Conservation (phyloP, 2,329 filamentous ascomycete species). For the Colletotrichum sp. region DNA sequence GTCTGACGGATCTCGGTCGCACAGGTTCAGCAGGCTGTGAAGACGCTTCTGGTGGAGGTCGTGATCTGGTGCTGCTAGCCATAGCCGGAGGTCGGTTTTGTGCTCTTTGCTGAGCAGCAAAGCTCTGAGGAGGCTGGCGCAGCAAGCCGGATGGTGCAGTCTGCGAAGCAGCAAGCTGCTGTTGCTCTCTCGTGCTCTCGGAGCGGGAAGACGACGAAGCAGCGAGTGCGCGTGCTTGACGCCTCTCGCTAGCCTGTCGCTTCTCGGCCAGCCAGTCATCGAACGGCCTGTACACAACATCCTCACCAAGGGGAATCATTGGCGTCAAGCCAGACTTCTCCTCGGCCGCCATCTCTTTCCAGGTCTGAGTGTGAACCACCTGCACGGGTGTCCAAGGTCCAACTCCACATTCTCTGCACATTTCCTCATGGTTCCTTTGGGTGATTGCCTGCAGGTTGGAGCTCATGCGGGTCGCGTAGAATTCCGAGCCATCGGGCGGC, state of each 20-base stretch:
- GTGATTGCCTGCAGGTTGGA: conserved; percentile 50
- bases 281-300: conserved; percentile 68
- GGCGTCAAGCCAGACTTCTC: conserved; percentile 70
- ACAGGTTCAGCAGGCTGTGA: conserved; percentile 6
- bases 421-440: conserved; percentile 57
- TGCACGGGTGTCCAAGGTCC: conserved; percentile 57
- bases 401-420: conserved; percentile 64
- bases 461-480: conserved; percentile 56
- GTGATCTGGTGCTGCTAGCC: conserved; percentile 30
- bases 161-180: conserved; percentile 35
- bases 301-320: conserved; percentile 64
- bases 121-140: conserved; percentile 65
- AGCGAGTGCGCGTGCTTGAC: conserved; percentile 26
- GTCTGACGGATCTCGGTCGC: conserved; percentile 15
- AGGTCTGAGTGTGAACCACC: conserved; percentile 59
- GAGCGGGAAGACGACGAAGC: conserved; percentile 22
- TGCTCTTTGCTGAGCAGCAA: conserved; percentile 68
- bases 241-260: conserved; percentile 52
- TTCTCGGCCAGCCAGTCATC: conserved; percentile 65
- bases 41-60: conserved; percentile 23
- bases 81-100: conserved; percentile 51
- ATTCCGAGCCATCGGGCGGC: conserved; percentile 62
- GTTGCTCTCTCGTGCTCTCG: conserved; percentile 35
- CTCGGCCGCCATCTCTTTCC: conserved; percentile 71
- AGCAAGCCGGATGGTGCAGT: conserved; percentile 48